phyloP scores from a whole-genome alignment of 2,329 filamentous ascomycete species.

The Uncinocarpus reesii region DNA sequence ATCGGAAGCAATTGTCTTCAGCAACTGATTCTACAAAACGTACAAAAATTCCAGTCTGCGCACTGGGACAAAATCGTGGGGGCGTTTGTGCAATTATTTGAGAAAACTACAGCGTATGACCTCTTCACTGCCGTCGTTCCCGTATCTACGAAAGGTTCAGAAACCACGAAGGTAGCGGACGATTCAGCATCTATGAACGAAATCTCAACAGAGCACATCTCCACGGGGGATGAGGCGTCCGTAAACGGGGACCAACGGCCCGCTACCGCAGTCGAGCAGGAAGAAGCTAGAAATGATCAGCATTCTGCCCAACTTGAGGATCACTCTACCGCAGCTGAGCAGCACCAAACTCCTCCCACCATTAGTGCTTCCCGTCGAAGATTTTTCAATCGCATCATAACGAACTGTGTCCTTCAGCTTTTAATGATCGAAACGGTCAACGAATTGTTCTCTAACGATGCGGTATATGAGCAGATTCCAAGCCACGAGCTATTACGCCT shows the following conservation, averaged over 20 bases:
- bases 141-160: slow-evolving; percentile 27
- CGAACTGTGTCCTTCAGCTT: slow-evolving; percentile 90
- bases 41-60: slow-evolving; percentile 72
- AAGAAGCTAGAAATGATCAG: slow-evolving; percentile 21
- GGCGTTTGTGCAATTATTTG: slow-evolving; percentile 91
- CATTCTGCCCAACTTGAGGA: slow-evolving; percentile 59
- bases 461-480: slow-evolving; percentile 87
- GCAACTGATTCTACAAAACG: slow-evolving; percentile 91
- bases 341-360: slow-evolving; percentile 80
- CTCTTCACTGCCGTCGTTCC: slow-evolving; percentile 73
- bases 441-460: slow-evolving; percentile 94
- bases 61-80: slow-evolving; percentile 95
- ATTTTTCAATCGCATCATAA: slow-evolving; percentile 99
- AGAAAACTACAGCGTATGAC: slow-evolving; percentile 86
- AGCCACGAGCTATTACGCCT: slow-evolving; percentile 78
- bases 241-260: slow-evolving; percentile 14
- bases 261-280: slow-evolving; percentile 17
- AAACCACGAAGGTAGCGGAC: slow-evolving; percentile 23
- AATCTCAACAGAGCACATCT: slow-evolving; percentile 21
- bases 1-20: slow-evolving; percentile 98
- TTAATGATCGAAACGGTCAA: slow-evolving; percentile 99
- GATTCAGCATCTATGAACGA: slow-evolving; percentile 21
- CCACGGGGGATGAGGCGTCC: slow-evolving; percentile 20
- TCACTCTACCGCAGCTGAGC: slow-evolving; percentile 64
- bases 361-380: slow-evolving; percentile 86